A percentile compares a stretch with the other conserved stretches of the same genome.
Evolutionary conservation across 176 grass and related monocot genomes (phyloP).

Genomic region (Themeda triandra): DNA sequence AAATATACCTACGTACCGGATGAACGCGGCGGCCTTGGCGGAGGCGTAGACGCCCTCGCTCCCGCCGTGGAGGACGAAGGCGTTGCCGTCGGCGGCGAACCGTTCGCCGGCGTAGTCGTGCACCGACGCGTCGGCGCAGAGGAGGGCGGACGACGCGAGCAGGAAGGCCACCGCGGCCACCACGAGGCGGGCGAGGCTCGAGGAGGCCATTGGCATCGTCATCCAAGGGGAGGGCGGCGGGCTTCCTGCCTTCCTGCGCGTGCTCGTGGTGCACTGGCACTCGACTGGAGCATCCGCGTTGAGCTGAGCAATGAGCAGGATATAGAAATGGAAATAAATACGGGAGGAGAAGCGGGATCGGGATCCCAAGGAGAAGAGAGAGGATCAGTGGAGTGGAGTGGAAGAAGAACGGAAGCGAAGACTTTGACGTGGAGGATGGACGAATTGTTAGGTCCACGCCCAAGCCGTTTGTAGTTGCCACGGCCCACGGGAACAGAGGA

Average conservation of each 20-base stretch:
- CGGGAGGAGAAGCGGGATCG: background rate
- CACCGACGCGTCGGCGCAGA: conserved; percentile 54
- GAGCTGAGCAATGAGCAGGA: background rate
- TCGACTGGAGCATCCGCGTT: background rate
- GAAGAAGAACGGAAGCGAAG: conserved; percentile 43
- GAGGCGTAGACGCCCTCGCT: conserved; percentile 80
- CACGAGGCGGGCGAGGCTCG: background rate
- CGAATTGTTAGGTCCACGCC: conserved; percentile 53
- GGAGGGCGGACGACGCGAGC: background rate
- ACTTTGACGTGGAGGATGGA: too few relatives aligned
- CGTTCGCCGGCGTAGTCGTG: conserved; percentile 63
- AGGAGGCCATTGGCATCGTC: conserved; percentile 39
- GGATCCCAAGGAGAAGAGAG: conserved; percentile 18
- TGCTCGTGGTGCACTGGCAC: conserved; percentile 17
- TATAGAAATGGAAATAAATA: conserved; percentile 11
- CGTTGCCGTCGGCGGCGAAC: conserved; percentile 51
- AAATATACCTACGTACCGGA: conserved; percentile 65
- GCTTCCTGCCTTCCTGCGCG: background rate
- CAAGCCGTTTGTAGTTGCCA: background rate
- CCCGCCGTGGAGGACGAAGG: conserved; percentile 66
- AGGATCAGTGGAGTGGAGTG: conserved; percentile 26
- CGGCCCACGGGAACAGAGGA: background rate
- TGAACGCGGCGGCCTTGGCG: conserved; percentile 46
- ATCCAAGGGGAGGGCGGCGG: background rate
- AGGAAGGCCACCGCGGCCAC: background rate